Conservation (phyloP, 495 filamentous ascomycete species). For the Xylaria flabelliformis region DNA sequence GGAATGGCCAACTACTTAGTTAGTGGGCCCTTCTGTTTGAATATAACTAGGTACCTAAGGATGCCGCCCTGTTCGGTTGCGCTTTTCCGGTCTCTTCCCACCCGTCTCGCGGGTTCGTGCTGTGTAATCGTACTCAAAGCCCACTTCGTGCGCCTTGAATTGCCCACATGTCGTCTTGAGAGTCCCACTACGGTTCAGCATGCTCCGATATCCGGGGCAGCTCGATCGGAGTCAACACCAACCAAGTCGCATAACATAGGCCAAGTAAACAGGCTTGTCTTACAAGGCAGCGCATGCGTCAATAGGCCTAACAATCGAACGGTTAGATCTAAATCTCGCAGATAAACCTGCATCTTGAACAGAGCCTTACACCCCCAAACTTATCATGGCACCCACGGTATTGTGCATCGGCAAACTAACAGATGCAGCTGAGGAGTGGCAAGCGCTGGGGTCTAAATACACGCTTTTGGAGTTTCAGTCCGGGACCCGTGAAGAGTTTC, state of each 20-base stretch:
- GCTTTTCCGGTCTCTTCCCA: not conserved
- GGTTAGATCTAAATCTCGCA: not conserved
- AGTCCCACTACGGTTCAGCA: not conserved
- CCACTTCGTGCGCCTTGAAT: constrained; percentile 23
- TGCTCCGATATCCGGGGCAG: constrained; percentile 23
- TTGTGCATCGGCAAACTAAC: constrained; percentile 64
- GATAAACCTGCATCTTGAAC: not conserved
- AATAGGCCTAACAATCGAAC: not conserved
- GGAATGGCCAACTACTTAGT: too few species aligned
- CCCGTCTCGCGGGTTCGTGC: not conserved
- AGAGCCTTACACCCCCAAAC: not conserved
- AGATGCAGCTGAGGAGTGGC: constrained; percentile 63
- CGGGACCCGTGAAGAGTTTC: constrained; percentile 64
- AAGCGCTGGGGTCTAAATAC: constrained; percentile 55
- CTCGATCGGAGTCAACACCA: constrained; percentile 18
- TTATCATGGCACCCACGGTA: constrained; percentile 45
- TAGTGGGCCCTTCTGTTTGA: not conserved
- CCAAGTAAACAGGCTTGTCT: not conserved
- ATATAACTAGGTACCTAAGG: too few species aligned
- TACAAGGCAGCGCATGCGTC: not conserved
- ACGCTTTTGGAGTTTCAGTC: constrained; percentile 56
- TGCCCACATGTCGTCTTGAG: too few species aligned
- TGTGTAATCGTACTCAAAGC: not conserved
- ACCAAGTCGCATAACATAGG: not conserved
- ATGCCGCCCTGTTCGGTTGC: not conserved